Evolutionary conservation across 345 rosid species (phyloP).

Genomic region (Citrus hindsii): DNA sequence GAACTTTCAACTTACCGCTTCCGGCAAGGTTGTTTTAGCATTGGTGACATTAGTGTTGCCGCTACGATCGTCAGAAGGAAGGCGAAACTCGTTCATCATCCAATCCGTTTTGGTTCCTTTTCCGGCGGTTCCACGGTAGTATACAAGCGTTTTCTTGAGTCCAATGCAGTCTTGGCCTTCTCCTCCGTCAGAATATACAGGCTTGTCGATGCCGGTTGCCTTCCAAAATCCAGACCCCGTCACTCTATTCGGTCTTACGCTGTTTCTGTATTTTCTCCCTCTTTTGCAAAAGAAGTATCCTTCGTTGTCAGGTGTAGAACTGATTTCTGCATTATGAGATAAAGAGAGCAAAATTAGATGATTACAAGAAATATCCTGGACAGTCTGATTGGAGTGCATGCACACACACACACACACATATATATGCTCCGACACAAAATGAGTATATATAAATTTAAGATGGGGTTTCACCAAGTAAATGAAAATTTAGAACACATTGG

Average conservation of each 20-base stretch:
- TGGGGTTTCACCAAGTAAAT: too few species aligned
- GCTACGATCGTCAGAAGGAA: slow-evolving; percentile 39
- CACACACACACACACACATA: too few species aligned
- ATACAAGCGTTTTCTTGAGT: slow-evolving; percentile 86
- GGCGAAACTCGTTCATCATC: slow-evolving; percentile 99
- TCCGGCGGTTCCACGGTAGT: slow-evolving; percentile 85
- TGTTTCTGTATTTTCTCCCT: slow-evolving; percentile 89
- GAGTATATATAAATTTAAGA: too few species aligned
- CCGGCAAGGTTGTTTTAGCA: slow-evolving; percentile 31
- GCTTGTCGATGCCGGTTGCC: slow-evolving; percentile 95
- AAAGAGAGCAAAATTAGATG: too few species aligned
- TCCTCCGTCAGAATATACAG: slow-evolving; percentile 38
- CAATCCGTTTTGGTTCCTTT: slow-evolving; percentile 96
- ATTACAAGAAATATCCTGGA: too few species aligned
- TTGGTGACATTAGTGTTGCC: slow-evolving; percentile 7
- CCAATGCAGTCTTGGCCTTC: slow-evolving; percentile 57
- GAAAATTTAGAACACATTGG: too few species aligned
- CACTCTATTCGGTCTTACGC: slow-evolving; percentile 89
- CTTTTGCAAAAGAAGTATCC: slow-evolving; percentile 85
- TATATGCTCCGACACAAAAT: too few species aligned
- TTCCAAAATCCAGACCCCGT: slow-evolving; percentile 97
- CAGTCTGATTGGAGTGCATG: too few species aligned
- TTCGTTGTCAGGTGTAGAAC: slow-evolving; percentile 49
- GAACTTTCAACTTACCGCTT: slow-evolving; percentile 56
- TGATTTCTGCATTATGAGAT: slow-evolving; percentile 28